Evolutionary conservation across 805 yeast genomes (phyloP).

Genomic region (Saccharomyces kudriavzevii): DNA sequence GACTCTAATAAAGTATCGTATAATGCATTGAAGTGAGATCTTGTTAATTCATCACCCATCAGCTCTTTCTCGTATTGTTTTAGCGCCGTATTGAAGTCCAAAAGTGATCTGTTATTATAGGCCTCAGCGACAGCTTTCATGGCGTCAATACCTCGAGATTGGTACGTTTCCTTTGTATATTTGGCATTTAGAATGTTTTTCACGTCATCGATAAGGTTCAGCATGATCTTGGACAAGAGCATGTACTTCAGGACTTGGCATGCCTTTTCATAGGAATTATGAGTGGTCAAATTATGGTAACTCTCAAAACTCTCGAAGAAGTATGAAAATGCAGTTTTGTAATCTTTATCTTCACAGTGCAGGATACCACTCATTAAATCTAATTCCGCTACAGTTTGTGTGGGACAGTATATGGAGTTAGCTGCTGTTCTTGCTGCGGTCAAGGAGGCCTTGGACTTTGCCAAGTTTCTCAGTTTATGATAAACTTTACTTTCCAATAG

Average conservation of each 20-base stretch:
- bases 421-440: constrained; percentile 96
- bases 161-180: constrained; percentile 54
- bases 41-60: constrained; percentile 77
- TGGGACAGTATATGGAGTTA: constrained; percentile 92
- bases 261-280: constrained; percentile 54
- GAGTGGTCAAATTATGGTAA: constrained; percentile 44
- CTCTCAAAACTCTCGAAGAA: constrained; percentile 94
- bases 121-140: constrained; percentile 91
- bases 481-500: constrained; percentile 82
- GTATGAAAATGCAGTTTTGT: constrained; percentile 90
- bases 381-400: constrained; percentile 86
- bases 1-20: constrained; percentile 91
- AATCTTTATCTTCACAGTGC: constrained; percentile 95
- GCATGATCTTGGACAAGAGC: constrained; percentile 89
- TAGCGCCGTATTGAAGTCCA: constrained; percentile 83
- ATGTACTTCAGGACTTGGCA: constrained; percentile 82
- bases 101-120: constrained; percentile 78
- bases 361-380: constrained; percentile 93
- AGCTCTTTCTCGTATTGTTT: constrained; percentile 64
- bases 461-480: constrained; percentile 82
- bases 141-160: constrained; percentile 84
- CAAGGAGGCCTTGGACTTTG: constrained; percentile 85
- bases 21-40: constrained; percentile 84
- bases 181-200: constrained; percentile 71
- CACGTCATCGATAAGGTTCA: constrained; percentile 78